phyloP scores from a whole-genome alignment of 164 flowering plant genomes.

The Protea cynaroides region DNA sequence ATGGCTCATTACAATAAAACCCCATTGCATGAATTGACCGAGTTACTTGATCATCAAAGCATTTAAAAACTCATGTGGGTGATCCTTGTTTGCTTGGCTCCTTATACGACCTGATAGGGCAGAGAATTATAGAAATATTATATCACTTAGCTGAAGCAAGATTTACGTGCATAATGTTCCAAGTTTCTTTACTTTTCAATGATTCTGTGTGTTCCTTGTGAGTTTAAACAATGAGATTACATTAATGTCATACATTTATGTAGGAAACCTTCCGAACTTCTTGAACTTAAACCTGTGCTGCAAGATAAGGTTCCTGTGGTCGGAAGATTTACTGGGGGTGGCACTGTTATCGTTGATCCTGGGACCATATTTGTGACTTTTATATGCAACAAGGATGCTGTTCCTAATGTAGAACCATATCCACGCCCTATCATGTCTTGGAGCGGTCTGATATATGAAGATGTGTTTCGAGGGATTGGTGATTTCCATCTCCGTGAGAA shows the following conservation, averaged over 20 bases:
- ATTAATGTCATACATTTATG: constrained; percentile 9
- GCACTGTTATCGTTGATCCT: constrained; percentile 83
- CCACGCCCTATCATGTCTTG: constrained; percentile 85
- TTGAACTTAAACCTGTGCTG: constrained; percentile 58
- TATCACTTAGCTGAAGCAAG: constrained; percentile 1
- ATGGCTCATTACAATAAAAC: no score
- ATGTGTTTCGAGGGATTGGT: constrained; percentile 61
- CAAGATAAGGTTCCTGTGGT: constrained; percentile 66
- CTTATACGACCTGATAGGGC: not conserved
- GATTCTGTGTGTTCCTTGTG: constrained; percentile 1
- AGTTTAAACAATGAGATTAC: not conserved
- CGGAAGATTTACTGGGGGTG: constrained; percentile 85
- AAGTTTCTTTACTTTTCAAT: not conserved
- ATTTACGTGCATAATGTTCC: not conserved
- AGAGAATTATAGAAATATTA: no score
- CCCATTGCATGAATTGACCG: no score
- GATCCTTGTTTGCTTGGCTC: not conserved
- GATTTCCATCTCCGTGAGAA: constrained; percentile 84
- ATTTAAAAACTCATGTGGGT: not conserved
- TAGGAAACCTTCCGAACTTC: constrained; percentile 76
- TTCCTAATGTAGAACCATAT: constrained; percentile 68
- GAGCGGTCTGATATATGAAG: constrained; percentile 53
- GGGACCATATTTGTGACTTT: constrained; percentile 76
- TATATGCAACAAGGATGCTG: constrained; percentile 79
- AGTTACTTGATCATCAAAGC: not conserved